These are phyloP conservation scores for Trichophyton equinum DNA, from an alignment of 2,329 filamentous ascomycete genomes.

Conservation along the genomic window DNA sequence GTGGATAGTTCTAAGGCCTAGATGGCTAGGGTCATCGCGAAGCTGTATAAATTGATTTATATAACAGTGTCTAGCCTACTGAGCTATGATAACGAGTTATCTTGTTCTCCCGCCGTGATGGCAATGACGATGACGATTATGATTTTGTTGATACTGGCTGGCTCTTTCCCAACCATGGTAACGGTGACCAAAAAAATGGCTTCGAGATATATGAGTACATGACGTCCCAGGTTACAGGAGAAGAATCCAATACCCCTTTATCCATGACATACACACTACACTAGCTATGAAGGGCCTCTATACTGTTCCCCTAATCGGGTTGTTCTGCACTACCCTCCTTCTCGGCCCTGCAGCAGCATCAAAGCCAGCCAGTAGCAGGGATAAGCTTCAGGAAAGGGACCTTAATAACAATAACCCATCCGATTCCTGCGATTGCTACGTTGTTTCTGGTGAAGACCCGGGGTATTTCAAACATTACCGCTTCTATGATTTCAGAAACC, in stretches of 20 bases:
- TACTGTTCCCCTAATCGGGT: background rate
- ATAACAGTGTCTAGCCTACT: no score
- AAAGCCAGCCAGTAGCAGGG: no score
- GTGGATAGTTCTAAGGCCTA: no score
- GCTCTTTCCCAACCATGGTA: background rate
- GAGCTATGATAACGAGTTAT: no score
- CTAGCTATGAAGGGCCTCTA: background rate
- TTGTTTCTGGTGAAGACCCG: conserved; percentile 31
- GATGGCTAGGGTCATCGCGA: no score
- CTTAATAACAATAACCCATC: background rate
- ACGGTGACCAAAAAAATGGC: background rate
- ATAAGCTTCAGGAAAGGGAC: no score
- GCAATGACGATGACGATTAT: background rate
- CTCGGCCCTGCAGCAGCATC: background rate
- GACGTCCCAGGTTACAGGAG: background rate
- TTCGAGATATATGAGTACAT: background rate
- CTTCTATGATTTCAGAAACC: conserved; percentile 39
- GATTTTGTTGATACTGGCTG: background rate
- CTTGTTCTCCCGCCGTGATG: no score
- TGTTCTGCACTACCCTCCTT: background rate
- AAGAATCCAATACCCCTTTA: background rate
- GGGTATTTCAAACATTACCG: conserved; percentile 40
- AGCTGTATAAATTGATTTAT: no score
- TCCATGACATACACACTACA: background rate
- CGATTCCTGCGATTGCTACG: conserved; percentile 36